Evolutionary conservation across 805 yeast species (phyloP).

Genomic region (Wickerhamomyces chaumierensis): DNA sequence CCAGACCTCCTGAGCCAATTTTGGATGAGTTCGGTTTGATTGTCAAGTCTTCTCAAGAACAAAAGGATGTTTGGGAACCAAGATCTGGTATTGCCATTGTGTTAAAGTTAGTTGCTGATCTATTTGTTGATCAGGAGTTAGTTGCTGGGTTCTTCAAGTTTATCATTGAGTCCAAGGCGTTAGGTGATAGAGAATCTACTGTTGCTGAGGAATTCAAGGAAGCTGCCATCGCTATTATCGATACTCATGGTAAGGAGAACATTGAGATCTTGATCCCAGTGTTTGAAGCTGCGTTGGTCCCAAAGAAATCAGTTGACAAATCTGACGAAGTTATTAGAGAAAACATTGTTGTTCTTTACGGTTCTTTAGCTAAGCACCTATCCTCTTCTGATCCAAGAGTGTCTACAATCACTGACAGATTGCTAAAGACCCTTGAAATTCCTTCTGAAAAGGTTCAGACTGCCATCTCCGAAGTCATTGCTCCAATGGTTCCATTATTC

Average conservation of each 20-base stretch:
- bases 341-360: constrained; percentile 77
- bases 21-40: constrained; percentile 74
- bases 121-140: constrained; percentile 24
- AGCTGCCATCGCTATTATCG: constrained; percentile 73
- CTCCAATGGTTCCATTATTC: constrained; percentile 64
- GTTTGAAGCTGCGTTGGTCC: constrained; percentile 56
- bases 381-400: constrained; percentile 55
- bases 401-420: constrained; percentile 49
- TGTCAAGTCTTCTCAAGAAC: constrained; percentile 45
- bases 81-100: constrained; percentile 75
- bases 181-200: constrained; percentile 61
- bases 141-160: constrained; percentile 51
- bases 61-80: constrained; percentile 73
- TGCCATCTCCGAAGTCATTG: constrained; percentile 78
- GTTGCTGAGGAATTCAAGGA: constrained; percentile 80
- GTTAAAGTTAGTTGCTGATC: constrained; percentile 41
- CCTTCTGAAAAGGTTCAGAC: constrained; percentile 86
- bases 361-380: constrained; percentile 83
- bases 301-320: constrained; percentile 35
- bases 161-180: constrained; percentile 48
- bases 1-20: constrained; percentile 66
- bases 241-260: constrained; percentile 47
- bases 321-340: constrained; percentile 59
- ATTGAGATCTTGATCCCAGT: constrained; percentile 72
- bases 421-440: constrained; percentile 66